Evolutionary conservation across 192 early-diverging fungal species (phyloP).

Genomic region (Coemansia guatemalensis): DNA sequence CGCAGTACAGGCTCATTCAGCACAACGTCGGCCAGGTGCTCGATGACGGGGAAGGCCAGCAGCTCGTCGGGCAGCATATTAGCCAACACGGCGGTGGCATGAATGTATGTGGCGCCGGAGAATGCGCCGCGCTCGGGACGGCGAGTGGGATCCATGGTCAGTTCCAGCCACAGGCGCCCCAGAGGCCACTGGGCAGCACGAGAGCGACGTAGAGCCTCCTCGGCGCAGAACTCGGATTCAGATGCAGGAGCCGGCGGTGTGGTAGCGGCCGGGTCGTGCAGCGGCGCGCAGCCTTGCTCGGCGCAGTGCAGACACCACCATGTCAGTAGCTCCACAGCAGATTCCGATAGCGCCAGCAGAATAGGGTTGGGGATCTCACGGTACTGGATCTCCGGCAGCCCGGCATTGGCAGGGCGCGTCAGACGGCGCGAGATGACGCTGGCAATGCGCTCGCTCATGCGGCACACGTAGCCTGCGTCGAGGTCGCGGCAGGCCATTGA

Average conservation of each 20-base stretch:
- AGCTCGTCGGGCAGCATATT: conserved; percentile 54
- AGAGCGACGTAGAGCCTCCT: conserved; percentile 20
- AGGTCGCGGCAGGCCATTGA: conserved; percentile 24
- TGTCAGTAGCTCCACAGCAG: conserved; percentile 50
- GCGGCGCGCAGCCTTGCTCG: conserved; percentile 13
- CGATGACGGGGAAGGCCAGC: conserved; percentile 52
- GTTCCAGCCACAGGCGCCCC: conserved; percentile 33
- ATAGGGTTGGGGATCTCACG: conserved; percentile 54
- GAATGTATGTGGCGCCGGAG: conserved; percentile 36
- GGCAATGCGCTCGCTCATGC: conserved; percentile 40
- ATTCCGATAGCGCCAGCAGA: conserved; percentile 40
- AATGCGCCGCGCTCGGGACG: conserved; percentile 10
- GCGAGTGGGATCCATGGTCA: conserved; percentile 35
- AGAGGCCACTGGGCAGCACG: conserved; percentile 37
- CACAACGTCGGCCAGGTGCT: conserved; percentile 62
- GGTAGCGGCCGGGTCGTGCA: conserved; percentile 9
- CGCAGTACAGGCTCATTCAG: conserved; percentile 60
- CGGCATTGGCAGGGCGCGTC: conserved; percentile 18
- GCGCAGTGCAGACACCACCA: conserved; percentile 54
- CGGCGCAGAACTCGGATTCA: conserved; percentile 38
- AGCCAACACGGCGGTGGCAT: conserved; percentile 48
- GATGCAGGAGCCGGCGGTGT: conserved; percentile 5
- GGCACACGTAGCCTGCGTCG: conserved; percentile 32
- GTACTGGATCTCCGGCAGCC: conserved; percentile 48
- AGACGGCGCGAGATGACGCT: conserved; percentile 38